Base-by-base conservation (phyloP, 352 stramenopile species). In the Globisporangium barbulae region DNA sequence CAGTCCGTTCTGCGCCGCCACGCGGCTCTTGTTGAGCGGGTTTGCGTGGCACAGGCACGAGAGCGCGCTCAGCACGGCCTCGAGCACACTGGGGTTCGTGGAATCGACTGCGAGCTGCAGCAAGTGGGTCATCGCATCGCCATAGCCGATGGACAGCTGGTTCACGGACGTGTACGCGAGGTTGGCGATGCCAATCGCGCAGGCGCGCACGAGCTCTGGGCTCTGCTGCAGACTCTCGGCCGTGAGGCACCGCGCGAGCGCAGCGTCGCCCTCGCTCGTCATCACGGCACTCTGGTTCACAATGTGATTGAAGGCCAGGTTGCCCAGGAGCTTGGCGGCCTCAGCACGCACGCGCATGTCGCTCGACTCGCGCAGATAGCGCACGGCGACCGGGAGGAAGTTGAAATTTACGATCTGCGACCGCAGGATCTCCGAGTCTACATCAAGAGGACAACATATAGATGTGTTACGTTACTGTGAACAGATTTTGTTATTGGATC, bases 61-160 rank as follows among this genome's bases (percentile, higher is more conserved):
- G 33, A 93, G 48, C 30, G 79, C 77, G 4, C 74, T 71, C 0
- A 73, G 75, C 17, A 64, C 79, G 6, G 79, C 76, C 45, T 92
- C 78, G 0, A 90, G 30, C 2, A 90, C 72, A 15, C 54, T 25
- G 2, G 76, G 65, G 54, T 68, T 63, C 9, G 71, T 77, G 5
- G 75, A 64, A 48, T 93, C 81, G 4, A 93, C 84, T 5, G 89
- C 58, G 13, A 88, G 41, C 45, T 93, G 81, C 42, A 93, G 61
- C 21, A 90, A 64, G 8, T 75, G 69, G 0, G 81, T 90, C 52
- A 79, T 81, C 6, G 78, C 77, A 28, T 88, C 85, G 39, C 80
- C 78, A 62, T 93, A 93, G 12, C 81, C 84, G 44, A 93, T 90
- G 0, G 84, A 75, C 13, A 93, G 78, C 55, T 93, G 84, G 45